Base-by-base conservation (phyloP, 108 stramenopile species). In the Seminavis robusta region DNA sequence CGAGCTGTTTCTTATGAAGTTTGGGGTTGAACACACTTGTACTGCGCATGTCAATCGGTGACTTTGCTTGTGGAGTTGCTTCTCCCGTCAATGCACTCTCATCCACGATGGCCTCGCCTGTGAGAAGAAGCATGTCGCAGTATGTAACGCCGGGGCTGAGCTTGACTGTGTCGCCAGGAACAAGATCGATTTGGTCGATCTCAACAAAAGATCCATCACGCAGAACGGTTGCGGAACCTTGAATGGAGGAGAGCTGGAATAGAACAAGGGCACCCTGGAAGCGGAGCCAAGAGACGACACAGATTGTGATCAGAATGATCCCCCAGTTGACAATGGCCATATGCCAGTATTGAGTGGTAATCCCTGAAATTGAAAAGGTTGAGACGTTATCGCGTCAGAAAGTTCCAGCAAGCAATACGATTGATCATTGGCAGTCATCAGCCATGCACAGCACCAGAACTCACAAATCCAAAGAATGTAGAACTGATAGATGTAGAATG, bases 391-490 rank as follows among this genome's bases (percentile, higher is more conserved):
- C n/a, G n/a, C n/a, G n/a, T n/a, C n/a, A n/a, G n/a, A n/a, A n/a
- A n/a, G n/a, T n/a, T n/a, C n/a, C n/a, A n/a, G n/a, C n/a, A n/a
- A n/a, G n/a, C n/a, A n/a, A n/a, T n/a, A n/a, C 29, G 60, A n/a
- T n/a, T n/a, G n/a, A n/a, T n/a, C n/a, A n/a, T n/a, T n/a, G n/a
- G n/a, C n/a, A n/a, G n/a, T n/a, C n/a, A n/a, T n/a, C n/a, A n/a
- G n/a, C n/a, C n/a, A n/a, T n/a, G n/a, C n/a, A n/a, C n/a, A n/a
- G n/a, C n/a, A n/a, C n/a, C n/a, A n/a, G n/a, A n/a, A n/a, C n/a
- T n/a, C n/a, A n/a, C n/a, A n/a, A n/a, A n/a, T 68, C 80, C 81
- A 82, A 21, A 78, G 57, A 57, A 82, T 71, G 42, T 72, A 82
- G 29, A 58, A 53, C 52, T 82, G 81, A 42, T 82, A 82, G 13